Conservation (phyloP, 2,329 filamentous ascomycete genomes). For the Xylaria polymorpha region DNA sequence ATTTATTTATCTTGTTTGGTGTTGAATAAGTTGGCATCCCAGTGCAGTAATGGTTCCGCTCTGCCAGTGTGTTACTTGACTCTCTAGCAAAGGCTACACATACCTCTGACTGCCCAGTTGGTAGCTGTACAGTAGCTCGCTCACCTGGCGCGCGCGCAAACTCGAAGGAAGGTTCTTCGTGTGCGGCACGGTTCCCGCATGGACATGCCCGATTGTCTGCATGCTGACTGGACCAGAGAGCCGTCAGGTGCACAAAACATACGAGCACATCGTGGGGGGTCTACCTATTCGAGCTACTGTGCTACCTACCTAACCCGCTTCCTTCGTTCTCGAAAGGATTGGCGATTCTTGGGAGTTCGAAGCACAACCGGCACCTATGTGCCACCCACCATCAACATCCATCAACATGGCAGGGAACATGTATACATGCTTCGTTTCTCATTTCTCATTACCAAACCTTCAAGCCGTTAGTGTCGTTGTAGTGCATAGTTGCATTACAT, state of each 20-base stretch:
- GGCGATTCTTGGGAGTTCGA: constrained; percentile 8
- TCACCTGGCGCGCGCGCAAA: background rate
- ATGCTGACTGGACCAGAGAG: constrained; percentile 13
- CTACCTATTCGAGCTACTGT: background rate
- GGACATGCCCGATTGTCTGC: constrained; percentile 16
- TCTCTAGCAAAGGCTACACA: too few relatives aligned
- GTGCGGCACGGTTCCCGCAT: constrained; percentile 23
- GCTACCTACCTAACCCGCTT: constrained; percentile 2
- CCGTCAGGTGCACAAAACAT: constrained; percentile 31
- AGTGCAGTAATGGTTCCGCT: background rate
- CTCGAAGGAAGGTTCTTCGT: background rate
- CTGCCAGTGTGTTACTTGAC: too few relatives aligned
- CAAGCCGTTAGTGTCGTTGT: constrained; percentile 22
- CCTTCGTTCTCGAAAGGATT: constrained; percentile 15
- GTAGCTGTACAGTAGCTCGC: too few relatives aligned
- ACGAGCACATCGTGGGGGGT: constrained; percentile 30
- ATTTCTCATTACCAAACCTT: constrained; percentile 5
- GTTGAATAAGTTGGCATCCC: background rate
- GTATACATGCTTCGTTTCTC: background rate
- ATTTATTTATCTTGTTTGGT: background rate
- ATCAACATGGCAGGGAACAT: background rate
- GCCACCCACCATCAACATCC: background rate
- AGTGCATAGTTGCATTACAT: constrained; percentile 31
- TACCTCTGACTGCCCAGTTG: too few relatives aligned
- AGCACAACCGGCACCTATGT: background rate